Evolutionary conservation across 805 yeast genomes (phyloP).

Genomic region (Kodamaea lidongshanica): DNA sequence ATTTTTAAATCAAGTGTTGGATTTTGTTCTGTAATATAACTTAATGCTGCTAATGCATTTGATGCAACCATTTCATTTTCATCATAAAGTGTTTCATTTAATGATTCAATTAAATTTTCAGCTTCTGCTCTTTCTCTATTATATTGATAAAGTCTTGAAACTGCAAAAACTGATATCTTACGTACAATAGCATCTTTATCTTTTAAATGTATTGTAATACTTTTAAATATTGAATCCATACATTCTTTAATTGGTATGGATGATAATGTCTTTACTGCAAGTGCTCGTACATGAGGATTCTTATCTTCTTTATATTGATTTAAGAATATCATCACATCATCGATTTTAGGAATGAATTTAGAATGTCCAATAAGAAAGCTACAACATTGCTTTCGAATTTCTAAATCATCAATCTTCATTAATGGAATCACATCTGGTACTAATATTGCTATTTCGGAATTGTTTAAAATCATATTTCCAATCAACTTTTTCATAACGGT

Average conservation of each 20-base stretch:
- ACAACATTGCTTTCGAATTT: constrained; percentile 45
- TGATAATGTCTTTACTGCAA: constrained; percentile 61
- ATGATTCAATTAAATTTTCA: constrained; percentile 38
- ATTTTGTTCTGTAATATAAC: constrained; percentile 55
- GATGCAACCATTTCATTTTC: constrained; percentile 56
- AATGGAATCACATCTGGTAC: constrained; percentile 41
- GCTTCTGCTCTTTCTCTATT: constrained; percentile 42
- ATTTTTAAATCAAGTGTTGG: constrained; percentile 47
- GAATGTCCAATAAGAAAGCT: too few relatives aligned
- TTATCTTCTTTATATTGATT: constrained; percentile 45
- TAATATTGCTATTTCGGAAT: constrained; percentile 63
- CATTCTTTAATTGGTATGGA: constrained; percentile 52
- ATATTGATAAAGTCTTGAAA: constrained; percentile 59
- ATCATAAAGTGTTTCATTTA: constrained; percentile 54
- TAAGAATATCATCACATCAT: constrained; percentile 53
- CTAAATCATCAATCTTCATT: constrained; percentile 12
- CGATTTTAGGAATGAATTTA: too few relatives aligned
- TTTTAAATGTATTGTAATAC: constrained; percentile 28
- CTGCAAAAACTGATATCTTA: constrained; percentile 62
- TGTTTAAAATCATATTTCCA: constrained; percentile 79
- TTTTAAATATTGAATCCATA: constrained; percentile 38
- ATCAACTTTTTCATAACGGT: constrained; percentile 58
- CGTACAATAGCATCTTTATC: constrained; percentile 57
- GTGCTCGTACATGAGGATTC: constrained; percentile 46
- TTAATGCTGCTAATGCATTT: constrained; percentile 63